Conservation (phyloP, 164 flowering plant species). For the Amborella trichopoda region DNA sequence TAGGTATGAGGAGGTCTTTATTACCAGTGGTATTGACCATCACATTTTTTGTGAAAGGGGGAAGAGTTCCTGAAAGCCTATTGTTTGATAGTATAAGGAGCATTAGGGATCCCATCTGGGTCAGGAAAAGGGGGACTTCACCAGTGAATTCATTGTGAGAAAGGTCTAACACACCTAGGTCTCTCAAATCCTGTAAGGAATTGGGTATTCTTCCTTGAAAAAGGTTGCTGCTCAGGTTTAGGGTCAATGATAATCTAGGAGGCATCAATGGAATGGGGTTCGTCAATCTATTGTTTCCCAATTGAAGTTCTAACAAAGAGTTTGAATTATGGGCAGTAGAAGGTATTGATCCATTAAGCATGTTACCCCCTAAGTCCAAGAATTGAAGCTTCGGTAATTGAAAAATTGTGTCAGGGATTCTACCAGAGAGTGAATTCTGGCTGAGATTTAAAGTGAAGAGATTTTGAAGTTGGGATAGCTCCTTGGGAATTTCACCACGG, state of each 20-base stretch:
- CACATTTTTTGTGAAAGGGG: constrained; percentile 17
- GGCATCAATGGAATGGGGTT: constrained; percentile 55
- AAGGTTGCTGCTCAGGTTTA: constrained; percentile 57
- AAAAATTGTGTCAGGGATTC: constrained; percentile 36
- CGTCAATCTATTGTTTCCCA: constrained; percentile 35
- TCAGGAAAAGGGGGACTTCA: constrained; percentile 29
- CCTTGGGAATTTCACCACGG: constrained; percentile 35
- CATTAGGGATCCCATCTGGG: constrained; percentile 19
- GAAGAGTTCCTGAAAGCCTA: constrained; percentile 41
- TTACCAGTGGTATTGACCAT: constrained; percentile 24
- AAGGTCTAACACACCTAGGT: constrained; percentile 53
- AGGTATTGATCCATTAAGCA: constrained; percentile 47
- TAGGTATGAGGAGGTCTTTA: constrained; percentile 5
- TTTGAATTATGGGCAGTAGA: constrained; percentile 12
- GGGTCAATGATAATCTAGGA: constrained; percentile 27
- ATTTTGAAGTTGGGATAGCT: constrained; percentile 15
- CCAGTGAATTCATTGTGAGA: constrained; percentile 56
- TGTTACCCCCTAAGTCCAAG: constrained; percentile 34
- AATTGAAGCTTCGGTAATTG: constrained; percentile 19
- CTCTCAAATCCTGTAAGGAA: constrained; percentile 14
- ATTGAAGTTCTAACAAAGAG: constrained; percentile 42
- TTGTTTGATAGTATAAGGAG: constrained; percentile 40
- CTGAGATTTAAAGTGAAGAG: constrained; percentile 38
- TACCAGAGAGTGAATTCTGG: constrained; percentile 37
- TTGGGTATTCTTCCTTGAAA: constrained; percentile 45